phyloP scores from a whole-genome alignment of 2,329 filamentous ascomycete species.

The Pseudogymnoascus destructans region DNA sequence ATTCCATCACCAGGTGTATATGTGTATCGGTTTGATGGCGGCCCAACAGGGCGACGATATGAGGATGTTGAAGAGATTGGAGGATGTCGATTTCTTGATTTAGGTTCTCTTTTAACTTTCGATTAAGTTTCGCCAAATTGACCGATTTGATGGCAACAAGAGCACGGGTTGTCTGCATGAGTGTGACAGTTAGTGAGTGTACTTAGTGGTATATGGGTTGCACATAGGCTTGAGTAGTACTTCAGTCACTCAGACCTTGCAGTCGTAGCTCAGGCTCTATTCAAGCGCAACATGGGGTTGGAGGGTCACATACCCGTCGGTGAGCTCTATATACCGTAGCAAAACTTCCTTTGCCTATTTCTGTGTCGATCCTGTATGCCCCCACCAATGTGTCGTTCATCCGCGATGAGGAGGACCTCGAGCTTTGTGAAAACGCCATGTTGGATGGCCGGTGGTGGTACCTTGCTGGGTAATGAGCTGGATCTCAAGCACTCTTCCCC shows the following conservation, averaged over 20 bases:
- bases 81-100: slow-evolving; percentile 93
- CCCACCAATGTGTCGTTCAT: slow-evolving; percentile 41
- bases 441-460: slow-evolving; percentile 13
- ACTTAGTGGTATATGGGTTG: not conserved
- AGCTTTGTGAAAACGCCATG: slow-evolving; percentile 30
- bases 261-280: not conserved
- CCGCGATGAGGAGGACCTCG: slow-evolving; percentile 30
- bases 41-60: slow-evolving; percentile 92
- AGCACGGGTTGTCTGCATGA: slow-evolving; percentile 55
- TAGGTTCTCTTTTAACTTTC: slow-evolving; percentile 92
- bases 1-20: slow-evolving; percentile 98
- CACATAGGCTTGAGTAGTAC: not conserved
- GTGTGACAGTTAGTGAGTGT: not conserved
- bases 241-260: slow-evolving; percentile 3
- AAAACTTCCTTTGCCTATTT: slow-evolving; percentile 97
- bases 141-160: slow-evolving; percentile 95
- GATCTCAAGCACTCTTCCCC: not conserved
- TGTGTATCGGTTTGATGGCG: slow-evolving; percentile 77
- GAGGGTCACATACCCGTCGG: slow-evolving; percentile 54
- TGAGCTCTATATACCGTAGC: slow-evolving; percentile 84
- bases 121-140: slow-evolving; percentile 77
- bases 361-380: slow-evolving; percentile 64
- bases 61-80: slow-evolving; percentile 83
- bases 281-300: not conserved
- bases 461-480: slow-evolving; percentile 1